phyloP scores from a whole-genome alignment of 2,329 filamentous ascomycete species.

The Ilyonectria robusta region DNA sequence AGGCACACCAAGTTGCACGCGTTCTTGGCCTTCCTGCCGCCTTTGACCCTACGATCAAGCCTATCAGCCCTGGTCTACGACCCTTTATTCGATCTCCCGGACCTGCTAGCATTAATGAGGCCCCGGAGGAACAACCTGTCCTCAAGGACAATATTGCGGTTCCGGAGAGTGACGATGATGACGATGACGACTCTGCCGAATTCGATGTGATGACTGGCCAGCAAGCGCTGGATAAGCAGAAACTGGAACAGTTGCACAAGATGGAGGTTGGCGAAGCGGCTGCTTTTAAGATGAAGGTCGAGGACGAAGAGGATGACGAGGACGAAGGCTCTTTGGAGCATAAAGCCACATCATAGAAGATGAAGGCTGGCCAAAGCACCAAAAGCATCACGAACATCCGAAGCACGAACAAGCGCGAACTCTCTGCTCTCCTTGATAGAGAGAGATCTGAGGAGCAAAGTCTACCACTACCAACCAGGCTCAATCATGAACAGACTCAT shows the following conservation, averaged over 20 bases:
- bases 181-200: slow-evolving; percentile 58
- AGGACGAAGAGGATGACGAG: slow-evolving; percentile 58
- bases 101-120: slow-evolving; percentile 36
- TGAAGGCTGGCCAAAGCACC: slow-evolving; percentile 28
- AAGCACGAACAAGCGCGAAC: neutral
- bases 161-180: slow-evolving; percentile 58
- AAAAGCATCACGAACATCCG: neutral
- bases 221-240: slow-evolving; percentile 60
- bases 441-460: slow-evolving; percentile 2
- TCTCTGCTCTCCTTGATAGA: neutral
- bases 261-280: slow-evolving; percentile 73
- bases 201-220: slow-evolving; percentile 63
- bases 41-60: slow-evolving; percentile 76
- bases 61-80: slow-evolving; percentile 56
- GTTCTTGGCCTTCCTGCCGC: slow-evolving; percentile 73
- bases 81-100: slow-evolving; percentile 32
- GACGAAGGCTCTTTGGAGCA: slow-evolving; percentile 48
- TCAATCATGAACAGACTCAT: neutral
- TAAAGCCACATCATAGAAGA: slow-evolving; percentile 52
- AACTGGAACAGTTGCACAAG: slow-evolving; percentile 67
- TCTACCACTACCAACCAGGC: neutral
- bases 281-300: slow-evolving; percentile 60
- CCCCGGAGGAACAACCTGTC: slow-evolving; percentile 37
- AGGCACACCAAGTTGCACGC: slow-evolving; percentile 75
- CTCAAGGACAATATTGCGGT: slow-evolving; percentile 49